Evolutionary conservation across 441 rosid species (phyloP), one percentile per base, ranked within the genome.

Genomic region (Corymbia calophylla): DNA sequence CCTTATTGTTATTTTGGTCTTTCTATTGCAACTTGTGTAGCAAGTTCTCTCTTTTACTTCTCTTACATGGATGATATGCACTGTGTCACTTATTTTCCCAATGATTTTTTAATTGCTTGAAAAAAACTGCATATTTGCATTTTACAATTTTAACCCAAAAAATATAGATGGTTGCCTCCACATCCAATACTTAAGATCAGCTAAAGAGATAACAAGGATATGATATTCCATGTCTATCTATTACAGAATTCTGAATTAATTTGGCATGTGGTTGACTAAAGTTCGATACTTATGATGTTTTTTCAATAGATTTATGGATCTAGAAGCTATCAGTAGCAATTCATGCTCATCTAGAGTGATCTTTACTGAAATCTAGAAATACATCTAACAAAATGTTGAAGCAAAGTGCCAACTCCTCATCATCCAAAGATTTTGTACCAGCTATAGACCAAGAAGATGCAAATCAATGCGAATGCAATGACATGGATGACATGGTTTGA

Each of bases 341-440:
- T 55, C 60, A 55, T 19, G 25, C 27, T 55, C n/a, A 27, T 58
- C n/a, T 58, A 25, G 64, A 58, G 64, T 58, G 64, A 58, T 27
- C n/a, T 11, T 10, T 25, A 27, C 64, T 25, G 64, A 25, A 27
- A 60, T 11, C 66, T 10, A 3, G 66, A 15, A 21, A 27, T 27
- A 12, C 3, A 6, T 60, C 25, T 13, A 29, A 62, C 32, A 6
- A 62, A 6, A 6, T 62, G 17, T 62, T 3, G 31, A 62, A 53
- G 70, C 53, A 87, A 53, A 64, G 54, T 32, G 47, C 17, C 53
- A 44, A 31, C 7, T 77, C 51, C 88, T 94, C 94, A 94, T 94
- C 96, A 93, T 94, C 96, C 92, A 87, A 94, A 94, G 92, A 95
- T 89, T 93, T 97, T 96, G 84, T 96, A 93, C 96, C 95, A 95